phyloP scores from a whole-genome alignment of 345 rosid species.

The Hibiscus tridactylites region DNA sequence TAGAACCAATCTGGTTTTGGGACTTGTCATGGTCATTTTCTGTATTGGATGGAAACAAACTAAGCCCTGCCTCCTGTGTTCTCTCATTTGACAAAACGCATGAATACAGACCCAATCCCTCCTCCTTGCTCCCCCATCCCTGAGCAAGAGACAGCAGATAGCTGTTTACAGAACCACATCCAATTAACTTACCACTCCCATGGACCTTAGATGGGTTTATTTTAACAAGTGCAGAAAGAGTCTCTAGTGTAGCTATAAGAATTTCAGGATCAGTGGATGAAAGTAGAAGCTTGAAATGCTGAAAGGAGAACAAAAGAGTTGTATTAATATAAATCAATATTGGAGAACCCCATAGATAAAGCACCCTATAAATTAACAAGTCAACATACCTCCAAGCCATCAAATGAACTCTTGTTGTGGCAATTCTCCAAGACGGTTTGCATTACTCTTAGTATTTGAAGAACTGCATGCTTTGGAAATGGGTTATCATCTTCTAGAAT shows the following conservation, averaged over 20 bases:
- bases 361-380: background rate
- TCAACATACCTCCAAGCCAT: conserved; percentile 74
- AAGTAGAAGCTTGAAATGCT: conserved; percentile 92
- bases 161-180: conserved; percentile 80
- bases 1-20: conserved; percentile 67
- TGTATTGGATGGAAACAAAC: conserved; percentile 67
- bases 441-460: conserved; percentile 85
- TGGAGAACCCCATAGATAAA: background rate
- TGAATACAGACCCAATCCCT: conserved; percentile 86
- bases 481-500: conserved; percentile 56
- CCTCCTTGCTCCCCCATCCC: conserved; percentile 99
- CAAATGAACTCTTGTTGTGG: conserved; percentile 84
- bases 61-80: conserved; percentile 71
- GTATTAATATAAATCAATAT: conserved; percentile 12
- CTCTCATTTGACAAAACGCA: conserved; percentile 83
- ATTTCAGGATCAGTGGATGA: conserved; percentile 93
- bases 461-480: conserved; percentile 75
- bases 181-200: conserved; percentile 75
- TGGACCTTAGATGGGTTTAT: conserved; percentile 84
- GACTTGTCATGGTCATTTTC: conserved; percentile 53
- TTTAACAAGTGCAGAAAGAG: conserved; percentile 81
- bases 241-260: conserved; percentile 81
- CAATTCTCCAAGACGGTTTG: conserved; percentile 83
- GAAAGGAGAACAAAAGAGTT: conserved; percentile 17
- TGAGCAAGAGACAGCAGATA: conserved; percentile 82